phyloP scores from a whole-genome alignment of 345 rosid species.

The Zanthoxylum bungeanum region DNA sequence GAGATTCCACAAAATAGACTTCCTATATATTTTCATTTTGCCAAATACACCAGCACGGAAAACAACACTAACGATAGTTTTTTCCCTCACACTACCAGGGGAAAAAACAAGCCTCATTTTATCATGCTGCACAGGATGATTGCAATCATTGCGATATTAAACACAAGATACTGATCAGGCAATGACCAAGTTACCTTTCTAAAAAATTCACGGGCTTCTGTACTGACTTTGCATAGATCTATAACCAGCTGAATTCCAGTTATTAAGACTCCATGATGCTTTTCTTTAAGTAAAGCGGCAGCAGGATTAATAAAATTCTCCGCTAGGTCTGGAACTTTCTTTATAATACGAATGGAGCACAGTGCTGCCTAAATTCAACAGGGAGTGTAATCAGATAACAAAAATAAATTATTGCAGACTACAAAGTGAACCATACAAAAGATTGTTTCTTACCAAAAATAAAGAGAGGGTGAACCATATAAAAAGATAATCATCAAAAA shows the following conservation, averaged over 20 bases:
- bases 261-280: constrained; percentile 97
- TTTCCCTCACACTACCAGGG: neutral
- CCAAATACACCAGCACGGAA: neutral
- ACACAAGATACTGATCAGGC: constrained; percentile 8
- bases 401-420: constrained; percentile 13
- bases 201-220: constrained; percentile 81
- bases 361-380: constrained; percentile 80
- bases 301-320: constrained; percentile 95
- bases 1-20: no score
- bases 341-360: constrained; percentile 90
- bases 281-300: constrained; percentile 86
- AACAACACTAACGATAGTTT: neutral
- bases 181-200: constrained; percentile 64
- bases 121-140: neutral
- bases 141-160: neutral
- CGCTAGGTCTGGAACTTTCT: constrained; percentile 96
- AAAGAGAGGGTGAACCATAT: neutral
- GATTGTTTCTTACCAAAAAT: neutral
- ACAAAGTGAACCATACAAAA: neutral
- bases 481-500: no score
- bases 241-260: constrained; percentile 95
- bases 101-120: neutral
- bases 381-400: constrained; percentile 21
- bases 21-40: neutral
- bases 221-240: constrained; percentile 83